Base-by-base conservation (phyloP, 305 asterid species). In the Caryopteris hybrid region DNA sequence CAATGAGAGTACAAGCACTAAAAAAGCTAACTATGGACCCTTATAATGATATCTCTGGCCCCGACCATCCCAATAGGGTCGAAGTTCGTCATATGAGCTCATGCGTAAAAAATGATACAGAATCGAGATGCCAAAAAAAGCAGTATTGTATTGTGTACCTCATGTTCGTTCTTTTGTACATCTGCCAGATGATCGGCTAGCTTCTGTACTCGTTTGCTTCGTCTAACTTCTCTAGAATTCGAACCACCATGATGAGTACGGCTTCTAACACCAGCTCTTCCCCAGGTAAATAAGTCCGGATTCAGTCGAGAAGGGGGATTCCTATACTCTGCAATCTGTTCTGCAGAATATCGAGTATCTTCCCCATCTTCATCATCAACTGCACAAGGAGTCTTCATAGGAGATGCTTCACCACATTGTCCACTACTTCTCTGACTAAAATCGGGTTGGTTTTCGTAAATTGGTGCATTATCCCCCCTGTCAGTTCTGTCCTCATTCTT, bases 331-430 rank as follows among this genome's bases (percentile, higher is more conserved):
- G 23, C 8, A 3, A 14, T 50, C 21, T 31, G 56, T 21, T 50
- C 33, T 20, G 27, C 31, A 33, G 63, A 56, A 56, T 16, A 7
- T 11, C 3, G 63, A 31, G 3, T 38, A 20, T 4, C 50, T 9
- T 59, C 64, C 9, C 42, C 66, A n/a, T n/a, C n/a, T n/a, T n/a
- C n/a, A n/a, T n/a, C n/a, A 60, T 2, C 66, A 39, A 39, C 66
- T 6, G 29, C 14, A 8, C 36, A 3, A 13, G 54, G 53, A 42
- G 54, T n/a, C 20, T 31, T 50, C 53, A 61, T 23, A 12, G 53
- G 23, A 42, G 39, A 42, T 9, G 3, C 2, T 29, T 31, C 61
- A 10, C 6, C 23, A n/a, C 2, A 11, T n/a, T n/a, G n/a, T n/a
- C n/a, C n/a, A n/a, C n/a, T n/a, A 14, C n/a, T 29, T 6, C 13